A percentile compares a stretch with the other conserved stretches of the same genome.
These are phyloP conservation scores for Saturnispora galanensis DNA, from an alignment of 805 yeast species.

Conservation along the genomic window DNA sequence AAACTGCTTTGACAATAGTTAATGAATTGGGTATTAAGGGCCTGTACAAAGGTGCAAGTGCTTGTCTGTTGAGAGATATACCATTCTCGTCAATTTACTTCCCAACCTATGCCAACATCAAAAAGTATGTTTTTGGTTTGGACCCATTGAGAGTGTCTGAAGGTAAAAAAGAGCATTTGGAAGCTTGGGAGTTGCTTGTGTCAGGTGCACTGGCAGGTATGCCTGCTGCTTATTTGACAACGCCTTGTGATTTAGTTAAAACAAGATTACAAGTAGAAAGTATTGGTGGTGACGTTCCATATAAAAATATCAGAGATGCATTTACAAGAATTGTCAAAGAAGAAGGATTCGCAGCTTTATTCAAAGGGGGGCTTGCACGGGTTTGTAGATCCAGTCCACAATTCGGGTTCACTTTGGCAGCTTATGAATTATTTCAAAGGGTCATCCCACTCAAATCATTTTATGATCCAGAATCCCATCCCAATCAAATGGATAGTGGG, in stretches of 20 bases:
- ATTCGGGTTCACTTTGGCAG: conserved; percentile 96
- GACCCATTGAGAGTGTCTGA: conserved; percentile 56
- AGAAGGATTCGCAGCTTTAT: conserved; percentile 80
- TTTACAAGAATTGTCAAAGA: conserved; percentile 62
- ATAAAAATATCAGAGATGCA: conserved; percentile 72
- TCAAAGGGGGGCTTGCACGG: conserved; percentile 95
- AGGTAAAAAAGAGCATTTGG: conserved; percentile 47
- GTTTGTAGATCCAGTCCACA: conserved; percentile 94
- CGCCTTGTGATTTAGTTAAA: conserved; percentile 95
- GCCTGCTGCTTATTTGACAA: conserved; percentile 94
- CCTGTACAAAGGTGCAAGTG: conserved; percentile 81
- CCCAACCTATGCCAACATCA: conserved; percentile 93
- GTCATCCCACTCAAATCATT: conserved; percentile 55
- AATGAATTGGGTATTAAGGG: conserved; percentile 75
- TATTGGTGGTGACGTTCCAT: conserved; percentile 64
- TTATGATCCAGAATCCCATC: conserved; percentile 13
- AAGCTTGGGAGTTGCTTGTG: conserved; percentile 72
- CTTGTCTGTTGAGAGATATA: conserved; percentile 89
- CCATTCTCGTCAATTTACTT: conserved; percentile 95
- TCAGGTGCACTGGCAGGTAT: conserved; percentile 96
- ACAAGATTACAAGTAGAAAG: conserved; percentile 87
- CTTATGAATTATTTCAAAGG: conserved; percentile 82
- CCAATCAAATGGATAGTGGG: conserved; percentile 11
- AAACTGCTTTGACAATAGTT: conserved; percentile 62
- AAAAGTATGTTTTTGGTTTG: conserved; percentile 69